Base-by-base conservation (phyloP, 2,329 filamentous ascomycete genomes). In the Chaetomiaceae sp. region DNA sequence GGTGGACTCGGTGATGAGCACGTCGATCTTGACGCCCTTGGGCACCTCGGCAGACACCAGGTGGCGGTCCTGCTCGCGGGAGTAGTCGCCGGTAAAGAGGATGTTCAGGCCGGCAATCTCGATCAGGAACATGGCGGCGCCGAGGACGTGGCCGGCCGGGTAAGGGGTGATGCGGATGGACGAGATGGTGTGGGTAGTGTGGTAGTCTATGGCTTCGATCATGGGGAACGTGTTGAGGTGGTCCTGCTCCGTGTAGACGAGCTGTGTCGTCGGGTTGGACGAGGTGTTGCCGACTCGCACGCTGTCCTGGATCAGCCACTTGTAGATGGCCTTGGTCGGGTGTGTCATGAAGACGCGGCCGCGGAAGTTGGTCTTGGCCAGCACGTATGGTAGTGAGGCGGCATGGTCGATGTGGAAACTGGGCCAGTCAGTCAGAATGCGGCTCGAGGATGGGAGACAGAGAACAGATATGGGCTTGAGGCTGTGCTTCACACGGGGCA, bases 361-460 rank as follows among this genome's bases (percentile, higher is more conserved):
- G 61, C 88, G 87, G 76, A 99, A 99, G 71, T 96, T 96, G 34
- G 94, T 97, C 75, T 99, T 99, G 60, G 92, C 89, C 60, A 99
- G 81, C 55, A 99, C 94, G 69, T 97, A 99, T 40, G 94, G 94
- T 43, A 99, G 77, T n/a, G 92, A 96, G 15, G 92, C 92, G n/a
- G 94, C 94, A 75, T 99, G 94, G 68, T 99, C 94, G 69, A 97
- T 81, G 71, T 99, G 94, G 68, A 99, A 99, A 87, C 92, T 96
- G 61, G 36, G 12, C 46, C 56, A 50, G 57, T 64, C 55, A 65
- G 64, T 63, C 42, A 61, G 42, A 15, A 47, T 17, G 22, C 25
- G 46, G 38, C 29, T n/a, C 29, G 29, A n/a, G 37, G 7, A 27
- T 17, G 25, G 25, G 9, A 20, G 15, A 42, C 14, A 29, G 31